Evolutionary conservation across 306 rosid genomes (phyloP), one percentile per base, ranked within the genome.

Genomic region (Cicer cuneatum): DNA sequence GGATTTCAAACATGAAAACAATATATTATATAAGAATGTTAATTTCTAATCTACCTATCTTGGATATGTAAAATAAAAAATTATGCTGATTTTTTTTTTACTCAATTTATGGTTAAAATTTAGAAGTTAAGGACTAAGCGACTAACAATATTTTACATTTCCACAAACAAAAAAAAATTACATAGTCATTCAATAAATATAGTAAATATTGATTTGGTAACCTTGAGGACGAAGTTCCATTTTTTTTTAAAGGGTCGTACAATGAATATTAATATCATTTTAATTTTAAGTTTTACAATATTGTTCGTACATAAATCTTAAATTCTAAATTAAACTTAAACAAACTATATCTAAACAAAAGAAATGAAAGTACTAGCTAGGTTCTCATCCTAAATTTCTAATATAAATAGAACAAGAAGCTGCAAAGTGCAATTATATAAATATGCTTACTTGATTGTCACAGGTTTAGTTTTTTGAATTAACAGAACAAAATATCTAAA

Each of bases 391-490:
- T 40, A 41, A 6, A 14, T 49, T 48, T 76, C 49, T 51, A 42
- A 73, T 68, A 49, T 18, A 0, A 54, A 4, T 47, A 73, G 29
- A 54, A 48, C 7, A 58, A 11, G 49, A 70, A 81, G 66, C 1
- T 18, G 14, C 57, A 46, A 45, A 42, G 40, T 66, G 47, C 16
- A 73, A 43, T 33, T 33, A 7, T 59, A 10, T 59, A 59, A 59
- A 59, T 59, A 38, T 41, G 46, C 80, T 73, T 73, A 78, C 85
- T 73, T 78, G 82, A 66, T 45, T 14, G 58, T 43, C 1, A 47
- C 18, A 54, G 63, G 8, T 7, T 58, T 47, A 6, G 21, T 38
- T 19, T 7, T 60, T 72, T 43, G 66, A 11, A 16, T 64, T 52
- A 52, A 58, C 7, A 43, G 56, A 75, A 69, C 24, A 48, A n/a